Conservation (phyloP, 2,329 filamentous ascomycete species). For the Neofusicoccum parvum region DNA sequence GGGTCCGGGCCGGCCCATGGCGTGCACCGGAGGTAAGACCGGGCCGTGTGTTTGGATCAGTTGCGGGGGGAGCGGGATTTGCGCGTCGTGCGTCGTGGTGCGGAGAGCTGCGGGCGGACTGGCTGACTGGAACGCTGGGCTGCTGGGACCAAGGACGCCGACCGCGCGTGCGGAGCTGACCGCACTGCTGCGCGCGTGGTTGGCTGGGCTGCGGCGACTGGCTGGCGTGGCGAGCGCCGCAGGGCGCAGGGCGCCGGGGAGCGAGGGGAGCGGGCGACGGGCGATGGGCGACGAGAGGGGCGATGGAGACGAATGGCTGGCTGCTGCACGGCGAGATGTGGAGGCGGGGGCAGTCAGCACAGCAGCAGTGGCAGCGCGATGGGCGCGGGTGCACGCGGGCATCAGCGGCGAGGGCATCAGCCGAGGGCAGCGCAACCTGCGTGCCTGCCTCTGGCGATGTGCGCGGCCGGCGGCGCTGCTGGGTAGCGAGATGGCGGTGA, state of each 20-base stretch:
- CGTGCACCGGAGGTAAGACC: slow-evolving; percentile 10
- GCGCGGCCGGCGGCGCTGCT: too few relatives aligned
- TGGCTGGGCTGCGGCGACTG: background rate
- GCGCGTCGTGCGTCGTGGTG: background rate
- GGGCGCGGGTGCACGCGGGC: background rate
- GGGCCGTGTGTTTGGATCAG: background rate
- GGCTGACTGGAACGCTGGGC: background rate
- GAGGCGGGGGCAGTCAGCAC: too few relatives aligned
- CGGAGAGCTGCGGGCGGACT: background rate
- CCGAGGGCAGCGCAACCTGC: background rate
- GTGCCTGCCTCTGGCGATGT: background rate
- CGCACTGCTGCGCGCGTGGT: background rate
- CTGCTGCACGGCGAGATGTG: too few relatives aligned
- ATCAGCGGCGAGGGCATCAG: background rate
- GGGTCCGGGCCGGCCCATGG: slow-evolving; percentile 10
- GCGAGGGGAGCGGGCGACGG: background rate
- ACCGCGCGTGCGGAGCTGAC: too few relatives aligned
- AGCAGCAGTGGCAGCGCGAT: too few relatives aligned
- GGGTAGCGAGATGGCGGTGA: background rate
- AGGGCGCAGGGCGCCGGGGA: background rate
- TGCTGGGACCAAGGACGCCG: background rate
- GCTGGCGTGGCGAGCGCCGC: background rate
- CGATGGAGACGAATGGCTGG: background rate
- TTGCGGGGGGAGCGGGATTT: background rate
- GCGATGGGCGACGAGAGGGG: background rate